These are phyloP conservation scores for Fusarium sambucinum DNA, from an alignment of 2,329 filamentous ascomycete species.

Conservation along the genomic window DNA sequence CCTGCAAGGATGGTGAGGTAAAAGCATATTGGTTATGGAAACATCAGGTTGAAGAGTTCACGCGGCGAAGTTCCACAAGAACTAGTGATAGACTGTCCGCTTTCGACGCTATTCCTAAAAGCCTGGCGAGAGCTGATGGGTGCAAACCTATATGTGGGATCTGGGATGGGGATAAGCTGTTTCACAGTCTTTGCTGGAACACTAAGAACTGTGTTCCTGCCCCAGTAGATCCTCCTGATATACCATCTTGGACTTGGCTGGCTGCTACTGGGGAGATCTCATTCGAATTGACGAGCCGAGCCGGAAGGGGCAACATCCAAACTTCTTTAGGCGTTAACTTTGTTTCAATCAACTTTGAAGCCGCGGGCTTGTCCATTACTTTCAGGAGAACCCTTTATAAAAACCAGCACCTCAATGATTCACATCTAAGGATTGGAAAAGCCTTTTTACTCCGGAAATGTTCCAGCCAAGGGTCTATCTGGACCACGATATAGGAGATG, in stretches of 20 bases:
- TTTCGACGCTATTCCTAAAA: neutral
- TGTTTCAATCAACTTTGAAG: neutral
- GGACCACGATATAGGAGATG: neutral
- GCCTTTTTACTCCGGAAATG: rapidly evolving
- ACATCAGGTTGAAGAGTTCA: neutral
- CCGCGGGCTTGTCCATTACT: neutral
- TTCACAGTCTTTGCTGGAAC: neutral
- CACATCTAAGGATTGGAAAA: neutral
- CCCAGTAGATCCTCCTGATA: neutral
- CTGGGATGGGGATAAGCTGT: neutral
- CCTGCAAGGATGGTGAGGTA: no score
- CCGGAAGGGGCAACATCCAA: neutral
- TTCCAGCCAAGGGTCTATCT: neutral
- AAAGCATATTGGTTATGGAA: no score
- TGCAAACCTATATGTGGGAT: neutral
- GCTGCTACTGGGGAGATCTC: neutral
- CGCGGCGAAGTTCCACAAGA: neutral
- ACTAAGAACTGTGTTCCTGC: neutral
- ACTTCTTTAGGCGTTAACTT: neutral
- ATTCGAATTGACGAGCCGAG: neutral
- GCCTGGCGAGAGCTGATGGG: neutral
- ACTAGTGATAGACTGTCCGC: neutral
- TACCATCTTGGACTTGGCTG: neutral
- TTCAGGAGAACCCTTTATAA: neutral
- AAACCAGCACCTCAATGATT: neutral